Percentiles rank a stretch among this genome's conserved stretches.
Conservation (phyloP, 192 early-diverging fungal species). For the Entomortierella beljakovae region DNA sequence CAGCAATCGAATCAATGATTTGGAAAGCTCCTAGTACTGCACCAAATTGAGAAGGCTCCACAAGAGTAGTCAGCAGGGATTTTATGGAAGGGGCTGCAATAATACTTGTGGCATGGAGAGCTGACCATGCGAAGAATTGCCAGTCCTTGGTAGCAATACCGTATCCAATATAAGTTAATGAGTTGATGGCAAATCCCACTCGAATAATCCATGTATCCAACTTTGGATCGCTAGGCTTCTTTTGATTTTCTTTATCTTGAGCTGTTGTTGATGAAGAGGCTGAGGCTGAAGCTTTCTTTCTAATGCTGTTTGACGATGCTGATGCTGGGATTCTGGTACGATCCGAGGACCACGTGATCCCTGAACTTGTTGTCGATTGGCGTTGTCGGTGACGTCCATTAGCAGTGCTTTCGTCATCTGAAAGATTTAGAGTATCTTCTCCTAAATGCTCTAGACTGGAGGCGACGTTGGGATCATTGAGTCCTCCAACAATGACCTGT, state of each 20-base stretch:
- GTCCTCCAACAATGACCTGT: background rate
- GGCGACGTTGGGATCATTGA: slow-evolving; percentile 17
- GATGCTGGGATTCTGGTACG: slow-evolving; percentile 11
- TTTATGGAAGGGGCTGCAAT: slow-evolving; percentile 55
- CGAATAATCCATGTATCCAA: slow-evolving; percentile 63
- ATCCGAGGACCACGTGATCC: slow-evolving; percentile 10
- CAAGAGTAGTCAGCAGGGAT: slow-evolving; percentile 57
- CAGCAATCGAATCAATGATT: slow-evolving; percentile 57
- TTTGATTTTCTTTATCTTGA: slow-evolving; percentile 1
- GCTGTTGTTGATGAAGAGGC: background rate
- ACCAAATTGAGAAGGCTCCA: slow-evolving; percentile 59
- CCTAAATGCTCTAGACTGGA: slow-evolving; percentile 46
- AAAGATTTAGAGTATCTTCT: slow-evolving; percentile 24
- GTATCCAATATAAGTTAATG: slow-evolving; percentile 23
- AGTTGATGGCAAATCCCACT: slow-evolving; percentile 47
- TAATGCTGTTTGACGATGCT: background rate
- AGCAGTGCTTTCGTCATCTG: slow-evolving; percentile 26
- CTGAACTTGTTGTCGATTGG: slow-evolving; percentile 16
- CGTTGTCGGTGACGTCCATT: slow-evolving; percentile 32
- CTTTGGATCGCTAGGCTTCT: slow-evolving; percentile 8
- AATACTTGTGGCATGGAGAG: slow-evolving; percentile 41
- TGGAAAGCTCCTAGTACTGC: slow-evolving; percentile 60
- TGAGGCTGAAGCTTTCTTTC: background rate
- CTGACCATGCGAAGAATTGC: slow-evolving; percentile 23
- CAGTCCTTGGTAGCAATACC: slow-evolving; percentile 41